phyloP scores from a whole-genome alignment of 2,329 filamentous ascomycete genomes.

The Colletotrichum gigasporum region DNA sequence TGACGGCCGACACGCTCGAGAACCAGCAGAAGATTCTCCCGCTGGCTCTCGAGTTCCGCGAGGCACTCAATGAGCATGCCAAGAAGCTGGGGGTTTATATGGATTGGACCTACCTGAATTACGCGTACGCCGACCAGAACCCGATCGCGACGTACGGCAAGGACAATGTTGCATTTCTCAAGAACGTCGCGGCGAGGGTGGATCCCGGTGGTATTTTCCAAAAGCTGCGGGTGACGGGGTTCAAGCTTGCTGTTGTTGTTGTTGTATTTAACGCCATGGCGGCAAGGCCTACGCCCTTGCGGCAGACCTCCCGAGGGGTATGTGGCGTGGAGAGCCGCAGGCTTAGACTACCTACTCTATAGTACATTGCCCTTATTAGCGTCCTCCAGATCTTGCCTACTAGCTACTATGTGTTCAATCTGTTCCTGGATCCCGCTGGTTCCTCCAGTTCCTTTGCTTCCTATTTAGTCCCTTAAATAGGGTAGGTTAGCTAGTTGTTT shows the following conservation, averaged over 20 bases:
- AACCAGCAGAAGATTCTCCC: slow-evolving; percentile 43
- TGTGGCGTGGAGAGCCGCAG: too few relatives aligned
- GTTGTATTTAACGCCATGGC: too few relatives aligned
- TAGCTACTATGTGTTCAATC: too few relatives aligned
- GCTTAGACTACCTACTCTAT: too few relatives aligned
- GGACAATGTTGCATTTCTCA: slow-evolving; percentile 43
- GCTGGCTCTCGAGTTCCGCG: slow-evolving; percentile 67
- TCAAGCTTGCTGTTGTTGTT: slow-evolving; percentile 35
- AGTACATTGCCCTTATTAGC: too few relatives aligned
- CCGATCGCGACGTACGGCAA: slow-evolving; percentile 49
- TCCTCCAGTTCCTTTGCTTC: too few relatives aligned
- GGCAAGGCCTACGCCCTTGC: too few relatives aligned
- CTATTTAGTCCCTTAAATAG: too few relatives aligned
- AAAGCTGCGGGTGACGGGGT: slow-evolving; percentile 41
- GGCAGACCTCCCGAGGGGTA: too few relatives aligned
- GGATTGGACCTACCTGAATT: slow-evolving; percentile 55
- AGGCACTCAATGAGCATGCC: slow-evolving; percentile 56
- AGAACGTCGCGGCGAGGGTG: slow-evolving; percentile 40
- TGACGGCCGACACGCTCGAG: slow-evolving; percentile 50
- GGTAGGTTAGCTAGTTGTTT: too few relatives aligned
- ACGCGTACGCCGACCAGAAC: slow-evolving; percentile 49
- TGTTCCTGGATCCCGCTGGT: too few relatives aligned
- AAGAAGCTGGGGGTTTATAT: slow-evolving; percentile 40
- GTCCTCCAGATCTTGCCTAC: too few relatives aligned
- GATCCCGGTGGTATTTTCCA: slow-evolving; percentile 47